Percentiles rank a stretch among this genome's conserved stretches.
Conservation (phyloP, 2,329 filamentous ascomycete genomes). For the Trichoderma sp. region DNA sequence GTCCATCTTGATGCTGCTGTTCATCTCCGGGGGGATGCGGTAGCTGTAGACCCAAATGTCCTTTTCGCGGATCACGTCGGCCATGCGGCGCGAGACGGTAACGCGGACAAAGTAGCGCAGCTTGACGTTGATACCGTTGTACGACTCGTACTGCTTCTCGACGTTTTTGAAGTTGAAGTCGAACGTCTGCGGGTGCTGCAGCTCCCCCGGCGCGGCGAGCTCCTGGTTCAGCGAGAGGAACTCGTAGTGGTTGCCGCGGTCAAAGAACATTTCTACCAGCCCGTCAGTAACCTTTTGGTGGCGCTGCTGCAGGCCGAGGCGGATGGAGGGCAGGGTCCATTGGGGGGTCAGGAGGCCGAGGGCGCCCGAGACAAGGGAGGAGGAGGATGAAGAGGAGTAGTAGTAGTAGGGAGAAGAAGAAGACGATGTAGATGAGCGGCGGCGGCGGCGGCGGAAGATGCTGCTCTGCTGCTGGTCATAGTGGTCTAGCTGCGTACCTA, state of each 20-base stretch:
- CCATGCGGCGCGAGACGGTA: conserved; percentile 94
- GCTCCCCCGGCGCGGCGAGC: conserved; percentile 92
- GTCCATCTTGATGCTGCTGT: conserved; percentile 99
- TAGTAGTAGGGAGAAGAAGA: neutral
- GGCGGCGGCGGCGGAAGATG: conserved; percentile 7
- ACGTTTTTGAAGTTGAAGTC: conserved; percentile 99
- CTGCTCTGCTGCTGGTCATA: conserved; percentile 14
- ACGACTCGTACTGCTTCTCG: conserved; percentile 99
- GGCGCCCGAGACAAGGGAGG: conserved; percentile 13
- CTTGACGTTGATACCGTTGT: conserved; percentile 99
- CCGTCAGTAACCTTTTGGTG: conserved; percentile 24
- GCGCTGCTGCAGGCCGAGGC: conserved; percentile 22
- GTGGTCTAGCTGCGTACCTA: conserved; percentile 59
- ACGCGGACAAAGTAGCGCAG: conserved; percentile 97
- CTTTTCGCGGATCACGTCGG: conserved; percentile 97
- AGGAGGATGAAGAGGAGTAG: neutral
- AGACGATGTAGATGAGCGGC: neutral
- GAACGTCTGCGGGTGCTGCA: conserved; percentile 97
- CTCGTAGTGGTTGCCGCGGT: conserved; percentile 98
- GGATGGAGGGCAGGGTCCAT: conserved; percentile 25
- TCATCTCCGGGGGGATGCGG: conserved; percentile 95
- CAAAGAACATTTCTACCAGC: conserved; percentile 93
- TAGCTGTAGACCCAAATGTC: conserved; percentile 99
- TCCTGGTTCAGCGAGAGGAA: conserved; percentile 97
- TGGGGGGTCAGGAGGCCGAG: neutral